These are phyloP conservation scores for Pleurostoma richardsiae DNA, from an alignment of 2,329 filamentous ascomycete genomes.

Conservation along the genomic window DNA sequence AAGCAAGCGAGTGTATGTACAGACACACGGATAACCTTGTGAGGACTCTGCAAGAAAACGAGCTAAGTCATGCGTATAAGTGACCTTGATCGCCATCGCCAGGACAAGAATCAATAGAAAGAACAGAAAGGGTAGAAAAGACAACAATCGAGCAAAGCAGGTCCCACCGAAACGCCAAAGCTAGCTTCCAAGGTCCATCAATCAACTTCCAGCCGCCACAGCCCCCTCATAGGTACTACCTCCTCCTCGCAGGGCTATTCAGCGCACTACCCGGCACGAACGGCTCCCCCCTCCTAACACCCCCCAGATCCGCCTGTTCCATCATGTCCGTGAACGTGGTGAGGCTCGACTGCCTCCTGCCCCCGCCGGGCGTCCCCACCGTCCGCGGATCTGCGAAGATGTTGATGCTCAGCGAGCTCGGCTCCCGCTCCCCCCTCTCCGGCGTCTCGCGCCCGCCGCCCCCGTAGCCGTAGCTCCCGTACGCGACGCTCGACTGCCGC, in stretches of 20 bases:
- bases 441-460: conserved; percentile 7
- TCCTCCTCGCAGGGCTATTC: neutral
- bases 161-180: too few species aligned
- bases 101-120: too few species aligned
- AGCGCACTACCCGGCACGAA: conserved; percentile 28
- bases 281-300: conserved; percentile 32
- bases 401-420: conserved; percentile 45
- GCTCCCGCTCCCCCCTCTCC: conserved; percentile 28
- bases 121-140: too few species aligned
- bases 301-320: conserved; percentile 38
- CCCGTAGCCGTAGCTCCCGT: conserved; percentile 12
- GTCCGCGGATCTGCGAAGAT: conserved; percentile 45
- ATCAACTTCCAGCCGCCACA: too few species aligned
- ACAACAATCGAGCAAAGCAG: too few species aligned
- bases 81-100: too few species aligned
- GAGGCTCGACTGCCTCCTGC: conserved; percentile 16
- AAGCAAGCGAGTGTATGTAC: too few species aligned
- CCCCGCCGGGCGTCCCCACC: conserved; percentile 17
- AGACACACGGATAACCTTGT: too few species aligned
- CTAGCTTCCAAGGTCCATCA: too few species aligned
- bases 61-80: too few species aligned
- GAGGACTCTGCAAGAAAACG: too few species aligned
- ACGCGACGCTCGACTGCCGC: conserved; percentile 17
- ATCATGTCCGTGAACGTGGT: conserved; percentile 52
- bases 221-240: neutral